phyloP scores from a whole-genome alignment of 805 yeast species.

The Kodamaea kaohsiungensis region DNA sequence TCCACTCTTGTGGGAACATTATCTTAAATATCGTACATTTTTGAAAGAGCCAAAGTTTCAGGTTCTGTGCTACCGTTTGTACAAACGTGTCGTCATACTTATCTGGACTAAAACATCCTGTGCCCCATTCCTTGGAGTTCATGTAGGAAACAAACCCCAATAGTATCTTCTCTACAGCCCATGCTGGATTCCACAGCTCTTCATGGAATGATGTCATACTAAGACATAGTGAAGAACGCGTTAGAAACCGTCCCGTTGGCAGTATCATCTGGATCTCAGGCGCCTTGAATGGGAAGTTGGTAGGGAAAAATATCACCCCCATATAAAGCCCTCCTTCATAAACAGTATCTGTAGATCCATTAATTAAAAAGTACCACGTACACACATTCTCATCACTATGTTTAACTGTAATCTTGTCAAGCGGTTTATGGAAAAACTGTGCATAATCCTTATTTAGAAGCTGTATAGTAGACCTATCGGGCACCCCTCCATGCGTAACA shows the following conservation, averaged over 20 bases:
- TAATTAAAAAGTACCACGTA: conserved; percentile 17
- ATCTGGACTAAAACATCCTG: conserved; percentile 10
- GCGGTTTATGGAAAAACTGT: conserved; percentile 8
- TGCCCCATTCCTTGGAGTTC: conserved; percentile 15
- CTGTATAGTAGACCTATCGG: conserved; percentile 6
- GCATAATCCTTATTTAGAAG: conserved; percentile 12
- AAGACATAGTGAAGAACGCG: conserved; percentile 15
- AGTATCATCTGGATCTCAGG: conserved; percentile 22
- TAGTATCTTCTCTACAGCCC: conserved; percentile 17
- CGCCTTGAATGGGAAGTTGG: conserved; percentile 16
- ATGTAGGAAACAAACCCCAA: conserved; percentile 18
- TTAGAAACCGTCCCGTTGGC: conserved; percentile 16
- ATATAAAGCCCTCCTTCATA: conserved; percentile 17
- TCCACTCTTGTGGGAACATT: conserved; percentile 16
- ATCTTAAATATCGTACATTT: conserved; percentile 14
- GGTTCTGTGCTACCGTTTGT: conserved; percentile 7
- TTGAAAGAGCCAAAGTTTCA: conserved; percentile 16
- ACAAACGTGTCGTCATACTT: neutral
- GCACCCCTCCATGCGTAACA: neutral
- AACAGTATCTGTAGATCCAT: conserved; percentile 14
- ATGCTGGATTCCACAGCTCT: conserved; percentile 18
- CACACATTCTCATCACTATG: conserved; percentile 15
- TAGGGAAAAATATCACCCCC: conserved; percentile 17
- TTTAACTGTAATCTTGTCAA: conserved; percentile 12
- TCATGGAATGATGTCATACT: conserved; percentile 16